Evolutionary conservation across 768 basidiomycete species (phyloP).

Genomic region (Mycena belliarum): DNA sequence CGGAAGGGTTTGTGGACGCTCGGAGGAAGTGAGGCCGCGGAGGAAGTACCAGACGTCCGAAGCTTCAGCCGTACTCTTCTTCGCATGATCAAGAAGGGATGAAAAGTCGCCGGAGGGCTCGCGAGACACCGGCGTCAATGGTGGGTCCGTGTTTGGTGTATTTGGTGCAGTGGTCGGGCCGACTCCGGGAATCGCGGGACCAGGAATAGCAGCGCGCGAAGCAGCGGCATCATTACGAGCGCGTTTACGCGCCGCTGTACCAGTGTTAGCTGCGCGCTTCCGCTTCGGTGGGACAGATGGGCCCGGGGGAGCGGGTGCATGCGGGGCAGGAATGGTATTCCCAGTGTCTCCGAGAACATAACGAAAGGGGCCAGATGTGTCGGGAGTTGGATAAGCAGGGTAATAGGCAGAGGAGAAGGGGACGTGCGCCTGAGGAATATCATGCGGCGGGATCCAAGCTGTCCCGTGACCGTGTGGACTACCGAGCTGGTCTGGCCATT

Average conservation of each 20-base stretch:
- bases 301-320: background rate
- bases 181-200: background rate
- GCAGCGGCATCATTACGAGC: background rate
- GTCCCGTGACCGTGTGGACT: background rate
- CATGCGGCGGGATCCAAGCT: background rate
- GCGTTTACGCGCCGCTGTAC: background rate
- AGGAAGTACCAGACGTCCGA: background rate
- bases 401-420: background rate
- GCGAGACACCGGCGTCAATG: background rate
- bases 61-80: background rate
- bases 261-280: background rate
- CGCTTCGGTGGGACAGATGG: no score
- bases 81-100: background rate
- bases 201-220: background rate
- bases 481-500: background rate
- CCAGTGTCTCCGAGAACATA: background rate
- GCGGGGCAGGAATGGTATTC: background rate
- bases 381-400: background rate
- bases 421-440: background rate
- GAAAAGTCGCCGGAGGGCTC: background rate
- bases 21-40: background rate
- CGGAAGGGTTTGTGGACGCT: background rate
- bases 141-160: background rate
- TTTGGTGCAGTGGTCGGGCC: background rate
- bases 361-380: background rate